Evolutionary conservation across 2,329 filamentous ascomycete genomes (phyloP), one percentile per base, ranked within the genome.

Genomic region (Talaromyces islandicus): DNA sequence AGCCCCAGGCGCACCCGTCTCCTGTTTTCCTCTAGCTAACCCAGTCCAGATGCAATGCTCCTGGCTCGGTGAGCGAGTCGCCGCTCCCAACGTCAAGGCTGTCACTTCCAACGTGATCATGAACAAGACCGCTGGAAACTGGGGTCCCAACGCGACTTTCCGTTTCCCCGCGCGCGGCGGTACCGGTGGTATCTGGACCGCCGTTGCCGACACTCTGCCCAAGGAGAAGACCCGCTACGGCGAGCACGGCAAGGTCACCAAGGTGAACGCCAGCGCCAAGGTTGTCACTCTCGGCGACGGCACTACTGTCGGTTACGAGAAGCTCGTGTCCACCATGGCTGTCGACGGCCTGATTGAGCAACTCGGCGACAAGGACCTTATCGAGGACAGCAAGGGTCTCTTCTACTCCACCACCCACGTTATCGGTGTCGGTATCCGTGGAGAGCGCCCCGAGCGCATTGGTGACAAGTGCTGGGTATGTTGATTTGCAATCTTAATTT

Each of bases 101-200:
- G 90, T 95, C 69, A 92, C 91, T 69, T 89, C 87, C 81, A 99
- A 99, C 78, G 90, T 97, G 72, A 92, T 99, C 72, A 85, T 97
- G 65, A 88, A 93, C 81, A 97, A 96, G 86, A 88, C 91, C 59
- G 94, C 94, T 57, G 94, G 93, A 70, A 92, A 92, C 83, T 99
- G 94, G 94, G 94, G 94, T 48, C 94, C 94, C 66, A 99, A 99
- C 76, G 91, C 92, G 66, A 97, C 92, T 63, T 99, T 99, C 89
- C 89, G 91, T 72, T 99, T 99, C 86, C 94, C 94, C 68, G 92
- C 94, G 65, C 88, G 88, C 66, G 93, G 94, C 68, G 94, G 94
- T 69, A 99, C 94, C 56, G 94, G 94, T 78, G 93, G 92, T 80
- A 99, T 99, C 84, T 99, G 94, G 94, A 97, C 94, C 70, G 92